These are phyloP conservation scores for Nosema granulosis DNA, from an alignment of 371 early-diverging fungal genomes.

Conservation along the genomic window DNA sequence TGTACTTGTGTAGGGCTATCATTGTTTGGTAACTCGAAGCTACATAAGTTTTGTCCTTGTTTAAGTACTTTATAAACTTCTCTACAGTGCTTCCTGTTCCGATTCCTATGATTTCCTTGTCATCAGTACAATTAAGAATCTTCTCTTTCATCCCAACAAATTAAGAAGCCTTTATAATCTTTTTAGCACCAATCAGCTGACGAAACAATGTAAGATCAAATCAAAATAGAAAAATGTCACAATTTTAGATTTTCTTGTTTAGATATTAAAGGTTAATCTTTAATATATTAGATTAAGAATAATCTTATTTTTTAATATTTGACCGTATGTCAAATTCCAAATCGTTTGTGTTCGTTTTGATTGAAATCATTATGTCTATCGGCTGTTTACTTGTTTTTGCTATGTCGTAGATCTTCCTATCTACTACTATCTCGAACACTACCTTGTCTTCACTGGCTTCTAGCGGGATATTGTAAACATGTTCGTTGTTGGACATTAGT, in stretches of 20 bases:
- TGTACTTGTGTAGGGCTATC: background rate
- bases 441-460: conserved; percentile 1
- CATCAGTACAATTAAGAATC: conserved; percentile 20
- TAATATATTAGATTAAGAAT: no score
- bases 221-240: no score
- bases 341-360: background rate
- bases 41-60: conserved; percentile 9
- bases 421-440: conserved; percentile 20
- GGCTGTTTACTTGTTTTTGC: conserved; percentile 1
- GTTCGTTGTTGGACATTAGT: no score
- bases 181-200: no score
- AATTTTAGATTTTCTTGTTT: no score
- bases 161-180: no score
- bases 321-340: conserved; percentile 8
- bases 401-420: conserved; percentile 7
- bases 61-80: conserved; percentile 30
- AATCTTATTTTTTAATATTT: no score
- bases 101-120: conserved; percentile 47
- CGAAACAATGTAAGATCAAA: no score
- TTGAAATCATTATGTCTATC: background rate
- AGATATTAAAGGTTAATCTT: no score
- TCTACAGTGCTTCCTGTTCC: conserved; percentile 59
- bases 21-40: conserved; percentile 32
- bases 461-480: conserved; percentile 21
- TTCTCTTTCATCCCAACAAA: background rate